Base-by-base conservation (phyloP, 306 rosid species). In the Fragaria iinumae region DNA sequence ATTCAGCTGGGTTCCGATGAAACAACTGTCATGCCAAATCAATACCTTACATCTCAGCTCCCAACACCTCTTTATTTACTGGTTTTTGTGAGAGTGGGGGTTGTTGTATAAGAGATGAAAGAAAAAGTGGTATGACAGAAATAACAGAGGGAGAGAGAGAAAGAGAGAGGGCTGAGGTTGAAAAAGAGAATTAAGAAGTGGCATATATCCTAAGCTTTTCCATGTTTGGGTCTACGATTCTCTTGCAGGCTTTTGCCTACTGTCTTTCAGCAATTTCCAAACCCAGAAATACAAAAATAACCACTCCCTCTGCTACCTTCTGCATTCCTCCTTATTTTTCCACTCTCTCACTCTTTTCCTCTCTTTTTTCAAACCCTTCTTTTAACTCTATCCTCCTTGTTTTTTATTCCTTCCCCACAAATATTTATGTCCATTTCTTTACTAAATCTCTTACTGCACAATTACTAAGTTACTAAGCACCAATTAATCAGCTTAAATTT, bases 201-300 rank as follows among this genome's bases (percentile, higher is more conserved):
- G 27, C 1, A 65, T 16, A 65, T 65, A 84, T 88, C 90, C 84
- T 89, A 88, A 83, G 90, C 87, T 78, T 89, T 91, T 69, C 96
- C 84, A 88, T 81, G 93, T 89, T 87, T 88, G 83, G 98, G 72
- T 70, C 82, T 88, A 16, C 79, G 91, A 83, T 85, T 89, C 80
- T 84, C 78, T 85, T 82, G 88, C 95, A 91, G 91, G 85, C 89
- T 86, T 93, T 91, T 82, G 73, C 77, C 84, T 38, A 69, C 80
- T 85, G 86, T 87, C 79, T 79, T 79, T 83, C 87, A 77, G 71
- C 77, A 73, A 77, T 86, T 87, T 73, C 82, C 72, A 29, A 68
- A 72, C 75, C 53, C 81, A 83, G 80, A 75, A 53, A 83, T 66
- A 57, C 77, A 59, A 70, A 80, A 76, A 72, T 59, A 67, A 76